phyloP scores from a whole-genome alignment of 148 eudicot species.

The Persicaria tinctoria region DNA sequence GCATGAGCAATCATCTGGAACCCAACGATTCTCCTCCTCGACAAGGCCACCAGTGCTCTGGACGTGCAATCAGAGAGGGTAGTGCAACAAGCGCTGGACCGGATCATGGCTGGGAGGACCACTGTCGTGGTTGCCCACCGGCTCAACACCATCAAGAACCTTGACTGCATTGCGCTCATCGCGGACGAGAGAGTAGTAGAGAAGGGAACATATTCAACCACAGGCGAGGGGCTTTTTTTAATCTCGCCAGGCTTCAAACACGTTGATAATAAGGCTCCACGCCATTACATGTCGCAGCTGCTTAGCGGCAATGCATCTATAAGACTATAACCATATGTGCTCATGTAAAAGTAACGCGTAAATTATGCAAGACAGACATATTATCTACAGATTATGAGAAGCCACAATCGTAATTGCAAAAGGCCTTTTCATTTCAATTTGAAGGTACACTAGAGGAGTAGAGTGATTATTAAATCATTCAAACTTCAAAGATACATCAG shows the following conservation, averaged over 20 bases:
- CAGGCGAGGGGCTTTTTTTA: conserved; percentile 74
- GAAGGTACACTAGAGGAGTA: no score
- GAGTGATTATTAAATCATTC: no score
- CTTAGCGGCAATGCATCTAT: no score
- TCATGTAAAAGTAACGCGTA: no score
- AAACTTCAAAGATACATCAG: no score
- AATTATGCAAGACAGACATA: no score
- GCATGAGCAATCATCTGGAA: conserved; percentile 81
- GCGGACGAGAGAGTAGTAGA: conserved; percentile 76
- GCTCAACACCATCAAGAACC: conserved; percentile 67
- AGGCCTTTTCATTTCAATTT: no score
- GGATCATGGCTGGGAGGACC: conserved; percentile 73
- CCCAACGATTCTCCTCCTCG: conserved; percentile 59
- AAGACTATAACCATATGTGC: no score
- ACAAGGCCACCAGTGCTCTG: conserved; percentile 87
- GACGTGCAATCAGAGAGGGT: conserved; percentile 73
- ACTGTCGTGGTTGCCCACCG: conserved; percentile 84
- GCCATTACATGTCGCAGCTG: no score
- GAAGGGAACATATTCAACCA: conserved; percentile 52
- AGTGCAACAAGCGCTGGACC: conserved; percentile 76
- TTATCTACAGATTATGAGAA: no score
- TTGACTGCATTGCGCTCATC: conserved; percentile 58
- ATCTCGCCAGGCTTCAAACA: conserved; percentile 56
- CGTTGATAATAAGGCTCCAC: not conserved
- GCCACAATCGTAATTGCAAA: no score